Evolutionary conservation across 23 red algal genomes (phyloP).

Genomic region (Gracilaria caudata): DNA sequence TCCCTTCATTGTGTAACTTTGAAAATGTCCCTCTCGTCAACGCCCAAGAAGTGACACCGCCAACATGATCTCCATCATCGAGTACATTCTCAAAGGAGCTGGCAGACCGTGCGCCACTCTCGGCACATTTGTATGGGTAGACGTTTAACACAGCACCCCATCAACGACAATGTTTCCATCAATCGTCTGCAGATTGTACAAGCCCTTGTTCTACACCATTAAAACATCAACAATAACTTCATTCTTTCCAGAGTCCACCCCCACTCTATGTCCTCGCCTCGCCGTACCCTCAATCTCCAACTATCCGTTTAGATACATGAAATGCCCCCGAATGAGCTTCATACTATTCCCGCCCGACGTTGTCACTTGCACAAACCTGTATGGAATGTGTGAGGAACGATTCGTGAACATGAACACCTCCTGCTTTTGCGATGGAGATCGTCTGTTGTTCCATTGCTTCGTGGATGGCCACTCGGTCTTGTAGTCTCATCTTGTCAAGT

Average conservation of each 20-base stretch:
- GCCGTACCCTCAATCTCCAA: constrained; percentile 6
- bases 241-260: neutral
- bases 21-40: constrained; percentile 42
- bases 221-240: neutral
- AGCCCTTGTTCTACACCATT: neutral
- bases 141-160: constrained; percentile 28
- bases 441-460: constrained; percentile 99
- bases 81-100: constrained; percentile 14
- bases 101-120: constrained; percentile 13
- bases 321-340: constrained; percentile 45
- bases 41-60: too few species aligned
- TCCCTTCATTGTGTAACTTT: constrained; percentile 25
- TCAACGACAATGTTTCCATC: constrained; percentile 44
- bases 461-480: constrained; percentile 93
- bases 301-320: constrained; percentile 36
- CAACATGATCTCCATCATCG: too few species aligned
- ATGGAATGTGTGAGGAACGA: constrained; percentile 13
- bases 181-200: constrained; percentile 57
- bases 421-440: constrained; percentile 97
- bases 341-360: constrained; percentile 12
- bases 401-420: constrained; percentile 74
- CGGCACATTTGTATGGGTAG: constrained; percentile 21
- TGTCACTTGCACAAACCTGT: constrained; percentile 34
- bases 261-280: constrained; percentile 16
- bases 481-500: constrained; percentile 97